phyloP scores from a whole-genome alignment of 2,329 filamentous ascomycete genomes.

The Didymosphaeria variabile region DNA sequence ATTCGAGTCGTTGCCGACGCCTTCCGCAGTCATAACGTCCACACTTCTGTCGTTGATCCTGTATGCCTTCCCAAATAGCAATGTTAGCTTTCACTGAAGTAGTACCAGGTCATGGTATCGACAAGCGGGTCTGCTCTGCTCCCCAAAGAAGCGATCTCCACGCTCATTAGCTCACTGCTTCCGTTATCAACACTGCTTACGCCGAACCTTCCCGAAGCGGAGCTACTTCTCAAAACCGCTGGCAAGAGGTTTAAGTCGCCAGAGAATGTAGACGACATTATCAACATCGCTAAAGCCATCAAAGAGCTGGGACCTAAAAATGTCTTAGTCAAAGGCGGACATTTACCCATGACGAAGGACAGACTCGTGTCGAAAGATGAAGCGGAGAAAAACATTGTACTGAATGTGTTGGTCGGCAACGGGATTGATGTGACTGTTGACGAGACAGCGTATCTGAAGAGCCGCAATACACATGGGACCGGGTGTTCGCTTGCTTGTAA shows the following conservation, averaged over 20 bases:
- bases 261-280: slow-evolving; percentile 70
- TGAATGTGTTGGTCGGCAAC: slow-evolving; percentile 79
- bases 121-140: slow-evolving; percentile 79
- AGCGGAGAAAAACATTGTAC: slow-evolving; percentile 70
- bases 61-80: slow-evolving; percentile 56
- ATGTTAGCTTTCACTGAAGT: background rate
- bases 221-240: slow-evolving; percentile 67
- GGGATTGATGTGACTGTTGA: slow-evolving; percentile 65
- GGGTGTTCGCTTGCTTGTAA: slow-evolving; percentile 91
- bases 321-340: slow-evolving; percentile 90
- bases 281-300: slow-evolving; percentile 72
- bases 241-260: slow-evolving; percentile 59
- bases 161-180: slow-evolving; percentile 68
- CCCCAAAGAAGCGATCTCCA: slow-evolving; percentile 69
- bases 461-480: slow-evolving; percentile 89
- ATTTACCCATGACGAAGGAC: slow-evolving; percentile 77
- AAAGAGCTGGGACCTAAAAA: slow-evolving; percentile 76
- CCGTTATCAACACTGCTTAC: slow-evolving; percentile 75
- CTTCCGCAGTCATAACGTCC: slow-evolving; percentile 66
- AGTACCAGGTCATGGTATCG: slow-evolving; percentile 80
- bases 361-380: slow-evolving; percentile 66
- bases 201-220: slow-evolving; percentile 80
- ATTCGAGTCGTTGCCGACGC: slow-evolving; percentile 74
- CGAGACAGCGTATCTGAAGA: slow-evolving; percentile 74
- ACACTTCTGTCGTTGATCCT: slow-evolving; percentile 75